Base-by-base conservation (phyloP, 1,284 basidiomycete species). In the Ganoderma sinense region DNA sequence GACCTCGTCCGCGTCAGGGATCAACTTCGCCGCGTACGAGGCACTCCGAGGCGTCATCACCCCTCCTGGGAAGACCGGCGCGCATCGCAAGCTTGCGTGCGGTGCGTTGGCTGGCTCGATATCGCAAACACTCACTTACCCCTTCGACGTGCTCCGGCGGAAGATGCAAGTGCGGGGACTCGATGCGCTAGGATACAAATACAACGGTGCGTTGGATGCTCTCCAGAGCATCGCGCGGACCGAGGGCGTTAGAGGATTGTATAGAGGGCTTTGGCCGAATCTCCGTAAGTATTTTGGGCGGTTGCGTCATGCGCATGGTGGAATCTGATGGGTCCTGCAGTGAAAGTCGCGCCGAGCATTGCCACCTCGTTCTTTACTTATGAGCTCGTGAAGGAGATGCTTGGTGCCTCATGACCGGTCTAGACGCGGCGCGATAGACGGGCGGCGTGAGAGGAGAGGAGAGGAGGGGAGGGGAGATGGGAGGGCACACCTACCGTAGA, bases 141-240 rank as follows among this genome's bases (percentile, higher is more conserved):
- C 97, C 0, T 94, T 98, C 77, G 97, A 99, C 80, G 96, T 99
- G 0, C 82, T 99, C 65, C 87, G 97, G 55, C 86, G 97, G 63
- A 96, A 98, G 83, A 97, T 99, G 93, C 97, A 99, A 80, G 95
- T 97, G 67, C 90, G 92, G 1, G 97, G 97, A 1, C 93, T 98
- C 91, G 86, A 87, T 67, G 82, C 87, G 69, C 76, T 91, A 69
- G 87, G 88, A 55, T 82, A 89, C 72, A 88, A 89, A 77, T 96
- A 96, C 81, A 90, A 82, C 62, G 94, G 95, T 33, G 95, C 93
- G 20, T 77, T 94, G 68, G 92, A 96, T 77, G 94, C 93, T 1
- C 82, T 97, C 73, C 81, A 82, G 68, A 87, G 86, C 68, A 95
- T 96, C 63, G 71, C 96, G 31, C 86, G 83, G 55, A 86, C 85